Evolutionary conservation across 179 eudicot species (phyloP), one percentile per base, ranked within the genome.

Genomic region (Patellifolia procumbens): DNA sequence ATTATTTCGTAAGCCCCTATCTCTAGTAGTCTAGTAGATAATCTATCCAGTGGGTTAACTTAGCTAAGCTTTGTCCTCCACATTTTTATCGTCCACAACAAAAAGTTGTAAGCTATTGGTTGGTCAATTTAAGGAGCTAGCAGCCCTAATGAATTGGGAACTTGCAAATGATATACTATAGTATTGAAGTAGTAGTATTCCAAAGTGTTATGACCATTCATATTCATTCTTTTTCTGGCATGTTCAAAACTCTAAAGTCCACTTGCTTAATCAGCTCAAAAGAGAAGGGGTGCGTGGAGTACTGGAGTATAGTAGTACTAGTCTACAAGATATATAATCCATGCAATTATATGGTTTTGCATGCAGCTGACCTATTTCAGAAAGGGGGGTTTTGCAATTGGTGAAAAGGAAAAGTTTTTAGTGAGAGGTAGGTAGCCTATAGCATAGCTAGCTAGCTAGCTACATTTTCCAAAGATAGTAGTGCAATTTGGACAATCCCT

Each of bases 141-240:
- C 60, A n/a, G 5, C 60, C 68, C 62, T 76, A 32, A 24, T 65
- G 29, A 65, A 43, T 70, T 68, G 79, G 79, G 83, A 70, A 76
- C 76, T 76, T 76, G 83, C 83, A 80, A 71, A 49, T 1, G 19
- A 22, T n/a, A n/a, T n/a, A 17, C 8, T 39, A 39, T 10, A 49
- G 31, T 11, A 29, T 11, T 59, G 13, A 37, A n/a, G n/a, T n/a
- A 37, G 8, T 67, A 42, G 16, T 8, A 37, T 42, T 70, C 70
- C 75, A 73, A 60, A 74, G 46, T 34, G 10, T 28, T 11, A 7
- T 76, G 74, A 64, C 83, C 80, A 76, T 76, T 81, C 70, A 72
- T 7, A 22, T 28, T 58, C 28, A 63, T 80, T 70, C 75, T 74
- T 79, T 73, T 34, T 79, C 64, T 56, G 77, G 77, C 73, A 73